These are phyloP conservation scores for Pythium biforme DNA, from an alignment of 352 stramenopile species.

Conservation along the genomic window DNA sequence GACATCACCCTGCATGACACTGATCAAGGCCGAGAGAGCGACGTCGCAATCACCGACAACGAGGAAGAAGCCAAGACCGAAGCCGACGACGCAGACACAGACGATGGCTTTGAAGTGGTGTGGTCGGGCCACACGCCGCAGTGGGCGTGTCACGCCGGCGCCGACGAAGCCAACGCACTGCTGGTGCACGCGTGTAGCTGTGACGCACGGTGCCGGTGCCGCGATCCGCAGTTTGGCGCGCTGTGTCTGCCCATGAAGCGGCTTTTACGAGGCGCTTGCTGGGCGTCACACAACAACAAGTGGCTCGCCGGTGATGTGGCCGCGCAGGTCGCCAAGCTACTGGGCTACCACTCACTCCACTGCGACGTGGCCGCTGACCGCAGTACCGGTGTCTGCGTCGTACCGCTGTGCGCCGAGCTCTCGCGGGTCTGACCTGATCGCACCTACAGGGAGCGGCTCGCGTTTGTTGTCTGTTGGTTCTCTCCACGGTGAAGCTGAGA, in stretches of 20 bases:
- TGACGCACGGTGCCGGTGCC: conserved; percentile 37
- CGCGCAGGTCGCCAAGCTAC: conserved; percentile 39
- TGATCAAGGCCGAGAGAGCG: not conserved
- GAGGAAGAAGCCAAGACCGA: no score
- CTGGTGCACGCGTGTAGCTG: conserved; percentile 58
- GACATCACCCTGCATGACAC: not conserved
- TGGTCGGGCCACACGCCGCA: conserved; percentile 9
- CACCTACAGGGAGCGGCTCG: no score
- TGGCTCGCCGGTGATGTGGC: conserved; percentile 43
- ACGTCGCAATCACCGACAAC: not conserved
- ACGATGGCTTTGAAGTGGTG: not conserved
- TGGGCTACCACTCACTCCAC: conserved; percentile 47
- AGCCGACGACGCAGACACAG: no score
- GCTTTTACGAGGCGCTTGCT: conserved; percentile 56
- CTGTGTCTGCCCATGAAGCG: conserved; percentile 64
- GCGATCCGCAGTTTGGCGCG: conserved; percentile 31
- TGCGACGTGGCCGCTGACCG: conserved; percentile 14
- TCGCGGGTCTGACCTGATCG: not conserved
- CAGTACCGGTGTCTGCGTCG: conserved; percentile 8
- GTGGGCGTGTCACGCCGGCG: conserved; percentile 23
- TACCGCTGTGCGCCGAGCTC: conserved; percentile 20
- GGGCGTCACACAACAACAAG: conserved; percentile 51
- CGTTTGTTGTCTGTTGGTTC: no score
- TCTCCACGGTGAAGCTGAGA: no score
- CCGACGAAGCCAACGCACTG: conserved; percentile 44